A percentile compares a stretch with the other conserved stretches of the same genome.
Conservation (phyloP, 441 rosid genomes). For the Biscutella auriculata region DNA sequence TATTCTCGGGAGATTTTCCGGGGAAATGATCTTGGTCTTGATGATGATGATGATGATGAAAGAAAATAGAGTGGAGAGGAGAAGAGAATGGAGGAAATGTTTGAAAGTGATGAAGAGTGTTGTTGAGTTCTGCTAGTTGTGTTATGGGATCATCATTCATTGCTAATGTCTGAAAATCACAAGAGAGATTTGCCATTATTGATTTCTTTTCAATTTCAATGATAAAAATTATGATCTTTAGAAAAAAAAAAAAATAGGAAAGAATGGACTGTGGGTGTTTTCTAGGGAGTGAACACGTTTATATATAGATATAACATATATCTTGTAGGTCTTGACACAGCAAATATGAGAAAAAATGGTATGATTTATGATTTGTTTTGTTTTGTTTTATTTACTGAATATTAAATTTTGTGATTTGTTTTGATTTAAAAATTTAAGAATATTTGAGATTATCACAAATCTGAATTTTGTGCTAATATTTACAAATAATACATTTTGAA, state of each 20-base stretch:
- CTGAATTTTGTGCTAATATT: too few species aligned
- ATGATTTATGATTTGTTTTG: too few species aligned
- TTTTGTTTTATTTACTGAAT: too few species aligned
- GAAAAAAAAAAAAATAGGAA: too few species aligned
- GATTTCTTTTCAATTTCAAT: neutral
- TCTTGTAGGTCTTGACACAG: too few species aligned
- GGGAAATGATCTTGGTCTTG: conserved; percentile 1
- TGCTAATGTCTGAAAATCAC: conserved; percentile 9
- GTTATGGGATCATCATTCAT: conserved; percentile 20
- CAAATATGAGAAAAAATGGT: too few species aligned
- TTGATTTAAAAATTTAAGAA: too few species aligned
- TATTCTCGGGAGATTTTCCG: conserved; percentile 4
- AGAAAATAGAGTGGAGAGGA: conserved; percentile 13
- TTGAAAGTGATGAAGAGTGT: conserved; percentile 22
- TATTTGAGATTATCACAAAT: too few species aligned
- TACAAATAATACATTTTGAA: too few species aligned
- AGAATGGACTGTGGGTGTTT: neutral
- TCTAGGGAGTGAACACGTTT: neutral
- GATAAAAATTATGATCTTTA: too few species aligned
- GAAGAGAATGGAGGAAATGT: conserved; percentile 16
- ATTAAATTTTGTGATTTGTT: too few species aligned
- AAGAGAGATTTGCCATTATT: conserved; percentile 25
- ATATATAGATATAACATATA: conserved; percentile 9
- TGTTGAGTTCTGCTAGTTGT: conserved; percentile 22
- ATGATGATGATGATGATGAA: conserved; percentile 10